These are phyloP conservation scores for Gossypium australe DNA, from an alignment of 345 rosid species.

Conservation along the genomic window DNA sequence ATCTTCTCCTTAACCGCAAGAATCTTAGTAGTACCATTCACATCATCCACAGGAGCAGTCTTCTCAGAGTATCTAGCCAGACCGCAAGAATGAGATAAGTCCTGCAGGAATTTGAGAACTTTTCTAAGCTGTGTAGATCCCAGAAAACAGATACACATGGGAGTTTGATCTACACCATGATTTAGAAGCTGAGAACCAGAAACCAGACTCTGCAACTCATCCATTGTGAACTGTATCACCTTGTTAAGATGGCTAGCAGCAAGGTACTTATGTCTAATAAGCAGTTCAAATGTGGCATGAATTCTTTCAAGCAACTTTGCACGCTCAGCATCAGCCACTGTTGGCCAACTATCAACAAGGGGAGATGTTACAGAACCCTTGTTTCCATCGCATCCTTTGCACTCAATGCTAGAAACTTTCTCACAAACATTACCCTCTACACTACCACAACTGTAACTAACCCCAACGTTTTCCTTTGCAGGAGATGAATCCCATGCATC, in stretches of 20 bases:
- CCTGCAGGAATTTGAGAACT: slow-evolving; percentile 84
- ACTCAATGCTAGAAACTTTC: slow-evolving; percentile 25
- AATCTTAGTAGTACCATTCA: slow-evolving; percentile 25
- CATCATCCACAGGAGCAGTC: slow-evolving; percentile 40
- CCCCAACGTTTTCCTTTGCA: slow-evolving; percentile 46
- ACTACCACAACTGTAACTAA: slow-evolving; percentile 30
- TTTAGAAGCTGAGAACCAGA: slow-evolving; percentile 58
- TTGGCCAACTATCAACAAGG: slow-evolving; percentile 62
- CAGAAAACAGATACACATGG: slow-evolving; percentile 74
- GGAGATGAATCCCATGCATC: slow-evolving; percentile 86
- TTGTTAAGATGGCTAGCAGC: slow-evolving; percentile 72
- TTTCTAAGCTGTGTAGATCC: slow-evolving; percentile 74
- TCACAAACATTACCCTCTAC: slow-evolving; percentile 29
- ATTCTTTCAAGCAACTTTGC: slow-evolving; percentile 75
- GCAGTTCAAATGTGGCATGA: slow-evolving; percentile 54
- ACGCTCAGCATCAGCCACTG: slow-evolving; percentile 66
- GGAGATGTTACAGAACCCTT: slow-evolving; percentile 29
- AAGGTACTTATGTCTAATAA: slow-evolving; percentile 69
- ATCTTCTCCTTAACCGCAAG: slow-evolving; percentile 55
- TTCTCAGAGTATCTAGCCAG: slow-evolving; percentile 67
- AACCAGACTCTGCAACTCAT: slow-evolving; percentile 63
- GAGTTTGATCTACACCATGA: slow-evolving; percentile 58
- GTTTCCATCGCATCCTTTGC: slow-evolving; percentile 37
- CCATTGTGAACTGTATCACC: slow-evolving; percentile 64
- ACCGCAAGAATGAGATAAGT: slow-evolving; percentile 67